phyloP scores from a whole-genome alignment of 345 rosid species.

The Aquilaria sinensis region DNA sequence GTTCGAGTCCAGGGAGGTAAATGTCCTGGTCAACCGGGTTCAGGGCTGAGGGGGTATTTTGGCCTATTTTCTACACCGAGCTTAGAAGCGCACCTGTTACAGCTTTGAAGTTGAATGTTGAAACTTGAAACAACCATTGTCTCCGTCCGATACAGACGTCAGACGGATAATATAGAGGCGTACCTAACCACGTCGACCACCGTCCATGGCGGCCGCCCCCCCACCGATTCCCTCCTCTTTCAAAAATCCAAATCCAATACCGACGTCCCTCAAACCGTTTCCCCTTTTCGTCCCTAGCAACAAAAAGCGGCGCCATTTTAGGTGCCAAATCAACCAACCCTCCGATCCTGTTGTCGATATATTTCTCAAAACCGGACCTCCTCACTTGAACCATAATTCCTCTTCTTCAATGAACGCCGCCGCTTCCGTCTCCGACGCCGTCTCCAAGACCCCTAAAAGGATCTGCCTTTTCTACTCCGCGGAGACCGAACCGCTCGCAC shows the following conservation, averaged over 20 bases:
- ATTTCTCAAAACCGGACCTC: constrained; percentile 39
- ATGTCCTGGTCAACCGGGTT: too few relatives aligned
- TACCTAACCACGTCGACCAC: too few relatives aligned
- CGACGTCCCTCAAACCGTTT: constrained; percentile 8
- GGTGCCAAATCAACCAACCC: constrained; percentile 44
- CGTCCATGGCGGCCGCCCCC: constrained; percentile 10
- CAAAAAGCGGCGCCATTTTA: constrained; percentile 5
- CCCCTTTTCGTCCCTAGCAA: not conserved
- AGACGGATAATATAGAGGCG: too few relatives aligned
- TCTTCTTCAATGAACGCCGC: constrained; percentile 48
- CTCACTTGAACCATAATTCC: constrained; percentile 30
- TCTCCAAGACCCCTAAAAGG: constrained; percentile 44
- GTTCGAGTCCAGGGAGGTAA: too few relatives aligned
- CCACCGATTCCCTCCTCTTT: constrained; percentile 10
- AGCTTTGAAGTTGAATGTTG: too few relatives aligned
- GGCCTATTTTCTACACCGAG: too few relatives aligned
- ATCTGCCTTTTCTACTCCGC: constrained; percentile 71
- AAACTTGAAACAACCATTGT: too few relatives aligned
- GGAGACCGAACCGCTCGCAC: constrained; percentile 77
- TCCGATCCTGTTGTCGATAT: constrained; percentile 43
- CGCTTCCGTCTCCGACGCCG: constrained; percentile 35
- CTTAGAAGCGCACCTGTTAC: too few relatives aligned
- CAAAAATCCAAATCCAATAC: not conserved
- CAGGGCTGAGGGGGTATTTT: too few relatives aligned
- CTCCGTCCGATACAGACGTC: too few relatives aligned